Base-by-base conservation (phyloP, 2,329 filamentous ascomycete species). In the Colletotrichum sp. region DNA sequence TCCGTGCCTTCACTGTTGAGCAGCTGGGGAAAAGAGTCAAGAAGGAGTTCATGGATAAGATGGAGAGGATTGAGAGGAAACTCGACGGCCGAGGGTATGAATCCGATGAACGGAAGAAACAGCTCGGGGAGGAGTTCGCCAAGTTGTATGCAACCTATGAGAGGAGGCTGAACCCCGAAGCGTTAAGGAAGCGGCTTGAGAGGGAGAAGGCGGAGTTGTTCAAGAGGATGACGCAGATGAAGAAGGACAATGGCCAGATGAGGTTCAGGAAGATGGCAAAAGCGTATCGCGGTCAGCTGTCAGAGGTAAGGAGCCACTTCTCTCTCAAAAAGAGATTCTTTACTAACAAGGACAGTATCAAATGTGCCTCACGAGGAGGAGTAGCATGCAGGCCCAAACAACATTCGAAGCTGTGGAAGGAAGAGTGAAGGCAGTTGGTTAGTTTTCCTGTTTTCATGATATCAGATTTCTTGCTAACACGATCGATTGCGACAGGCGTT, bases 401-500 rank as follows among this genome's bases (percentile, higher is more conserved):
- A 69, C 67, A 4, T 66, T 25, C 16, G 63, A 69, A 19, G 71
- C 75, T 5, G 36, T 61, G 1, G 44, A 71, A 12, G 71, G 62
- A 11, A 67, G 55, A 15, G 62, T 77, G 3, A 74, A 57, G 39
- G 75, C 75, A 44, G 75, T 77, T 4, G 75, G 75, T 75, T 1
- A 63, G 75, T 62, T 16, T 1, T 8, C 16, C 5, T 19, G 0
- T 16, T 6, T 16, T 0, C 15, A 3, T 27, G 4, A 8, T 22
- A 5, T 6, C 6, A 8, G 13, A 25, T 44, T 0, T 16, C 8
- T 22, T 6, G 8, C 22, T 71, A 15, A 68, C 16, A 9, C 6
- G 2, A 0, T 19, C 4, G 6, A 36, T 8, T 34, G 59, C 11
- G 8, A 0, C 27, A 82, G 87, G 87, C 16, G 90, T 92, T 4